Base-by-base conservation (phyloP, 768 basidiomycete genomes). In the Trametes cingulata region DNA sequence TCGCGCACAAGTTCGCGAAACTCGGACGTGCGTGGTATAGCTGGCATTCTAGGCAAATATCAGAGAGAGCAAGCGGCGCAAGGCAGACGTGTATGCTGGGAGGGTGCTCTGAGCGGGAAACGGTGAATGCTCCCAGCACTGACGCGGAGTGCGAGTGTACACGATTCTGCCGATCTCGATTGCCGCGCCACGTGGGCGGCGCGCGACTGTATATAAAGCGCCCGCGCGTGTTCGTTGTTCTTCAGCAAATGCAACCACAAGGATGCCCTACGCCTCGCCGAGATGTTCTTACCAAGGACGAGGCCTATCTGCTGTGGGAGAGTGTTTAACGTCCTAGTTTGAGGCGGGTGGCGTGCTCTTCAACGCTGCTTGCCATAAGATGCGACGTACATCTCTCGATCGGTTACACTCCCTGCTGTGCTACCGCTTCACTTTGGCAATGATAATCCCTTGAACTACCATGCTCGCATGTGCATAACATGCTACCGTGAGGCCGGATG, bases 341-440 rank as follows among this genome's bases (percentile, higher is more conserved):
- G 88, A 90, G 85, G 88, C 74, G 74, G 76, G 78, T 78, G 74
- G 81, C 78, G 83, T 77, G 45, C 40, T 45, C 49, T 65, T 66
- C 27, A 80, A 82, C 82, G 78, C 75, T 75, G 75, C 78, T 77
- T 81, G 85, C 85, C 84, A 90, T 90, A 88, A 81, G 69, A 63
- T 70, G 63, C 33, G 67, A 70, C 69, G 52, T 61, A 72, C 67
- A 72, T 62, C 15, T 40, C 36, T 51, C 36, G 36, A 51, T 41
- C 56, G 35, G 22, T 36, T 17, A 19, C 12, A 19, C 10, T 41
- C 24, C 19, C 6, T 3, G 7, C 8, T 17, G 8, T 17, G 29
- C 29, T 4, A 10, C 10, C 29, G 29, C 29, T 33, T 33, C 29
- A n/a, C n/a, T n/a, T n/a, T 33, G 29, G 29, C 29, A 33, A 33